Evolutionary conservation across 192 early-diverging fungal species (phyloP).

Genomic region (Kickxella alabastrina): DNA sequence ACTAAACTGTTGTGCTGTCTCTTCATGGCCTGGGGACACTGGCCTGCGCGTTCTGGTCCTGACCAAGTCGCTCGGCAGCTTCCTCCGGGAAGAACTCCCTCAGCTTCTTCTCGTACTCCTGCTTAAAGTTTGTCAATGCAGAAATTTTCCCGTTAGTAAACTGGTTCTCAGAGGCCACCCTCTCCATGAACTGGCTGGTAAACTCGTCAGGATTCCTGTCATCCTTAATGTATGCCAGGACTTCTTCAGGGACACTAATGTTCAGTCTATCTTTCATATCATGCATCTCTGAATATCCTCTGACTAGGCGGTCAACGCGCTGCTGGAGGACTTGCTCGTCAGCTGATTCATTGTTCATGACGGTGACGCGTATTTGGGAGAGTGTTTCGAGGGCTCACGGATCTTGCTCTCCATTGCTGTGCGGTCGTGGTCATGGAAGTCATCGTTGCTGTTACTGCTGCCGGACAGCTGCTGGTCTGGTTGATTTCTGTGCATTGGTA

Average conservation of each 20-base stretch:
- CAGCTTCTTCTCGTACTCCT: constrained; percentile 42
- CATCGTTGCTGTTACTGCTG: not conserved
- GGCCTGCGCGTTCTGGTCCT: too few species aligned
- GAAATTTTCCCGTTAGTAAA: constrained; percentile 51
- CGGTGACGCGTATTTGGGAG: constrained; percentile 37
- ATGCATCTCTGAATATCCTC: constrained; percentile 36
- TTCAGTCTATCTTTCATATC: constrained; percentile 25
- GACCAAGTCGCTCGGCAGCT: constrained; percentile 10
- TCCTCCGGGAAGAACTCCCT: constrained; percentile 45
- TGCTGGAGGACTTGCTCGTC: constrained; percentile 36
- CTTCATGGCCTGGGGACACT: too few species aligned
- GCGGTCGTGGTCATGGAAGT: constrained; percentile 29
- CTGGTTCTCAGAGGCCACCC: constrained; percentile 50
- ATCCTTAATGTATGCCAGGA: constrained; percentile 35
- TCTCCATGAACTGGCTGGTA: constrained; percentile 50
- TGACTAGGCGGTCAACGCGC: constrained; percentile 41
- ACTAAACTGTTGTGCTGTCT: too few species aligned
- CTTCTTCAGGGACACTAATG: constrained; percentile 37
- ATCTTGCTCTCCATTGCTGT: constrained; percentile 33
- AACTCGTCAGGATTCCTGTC: constrained; percentile 49
- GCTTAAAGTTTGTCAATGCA: constrained; percentile 43
- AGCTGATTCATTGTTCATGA: constrained; percentile 43
- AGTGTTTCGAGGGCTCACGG: constrained; percentile 41
- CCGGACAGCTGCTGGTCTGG: not conserved
- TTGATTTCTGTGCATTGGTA: not conserved